Percentiles rank a stretch among this genome's conserved stretches.
phyloP scores from a whole-genome alignment of 306 rosid species.

The Arachis hypogaea region DNA sequence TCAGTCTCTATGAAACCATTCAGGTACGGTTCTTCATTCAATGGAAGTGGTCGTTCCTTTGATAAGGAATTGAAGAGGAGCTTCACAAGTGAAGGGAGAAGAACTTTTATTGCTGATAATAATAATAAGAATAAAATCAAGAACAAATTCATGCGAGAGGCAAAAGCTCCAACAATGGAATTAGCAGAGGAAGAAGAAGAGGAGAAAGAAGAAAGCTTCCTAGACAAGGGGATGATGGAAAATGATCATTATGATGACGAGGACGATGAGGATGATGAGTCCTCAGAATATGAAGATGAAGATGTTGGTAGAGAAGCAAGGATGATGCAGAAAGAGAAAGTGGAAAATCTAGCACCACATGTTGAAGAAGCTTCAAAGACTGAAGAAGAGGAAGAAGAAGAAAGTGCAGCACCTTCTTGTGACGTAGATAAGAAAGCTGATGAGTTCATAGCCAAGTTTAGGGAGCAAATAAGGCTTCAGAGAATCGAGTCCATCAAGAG shows the following conservation, averaged over 20 bases:
- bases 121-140: too few species aligned
- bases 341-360: not conserved
- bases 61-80: slow-evolving; percentile 57
- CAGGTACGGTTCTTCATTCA: slow-evolving; percentile 6
- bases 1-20: slow-evolving; percentile 52
- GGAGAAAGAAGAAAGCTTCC: slow-evolving; percentile 48
- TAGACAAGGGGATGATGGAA: slow-evolving; percentile 37
- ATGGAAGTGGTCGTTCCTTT: slow-evolving; percentile 2
- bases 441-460: slow-evolving; percentile 94
- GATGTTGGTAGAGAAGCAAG: slow-evolving; percentile 36
- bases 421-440: slow-evolving; percentile 95
- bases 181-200: slow-evolving; percentile 34
- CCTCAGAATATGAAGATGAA: slow-evolving; percentile 64
- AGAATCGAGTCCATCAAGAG: slow-evolving; percentile 86
- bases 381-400: not conserved
- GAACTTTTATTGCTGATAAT: too few species aligned
- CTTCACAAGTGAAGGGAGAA: slow-evolving; percentile 44
- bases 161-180: too few species aligned
- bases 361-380: slow-evolving; percentile 25
- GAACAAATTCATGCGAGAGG: slow-evolving; percentile 16
- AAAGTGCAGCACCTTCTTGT: slow-evolving; percentile 3
- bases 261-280: slow-evolving; percentile 36
- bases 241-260: slow-evolving; percentile 43
- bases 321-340: slow-evolving; percentile 18
- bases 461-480: slow-evolving; percentile 97